These are phyloP conservation scores for Lichtheimia ramosa DNA, from an alignment of 371 early-diverging fungal species.

Conservation along the genomic window DNA sequence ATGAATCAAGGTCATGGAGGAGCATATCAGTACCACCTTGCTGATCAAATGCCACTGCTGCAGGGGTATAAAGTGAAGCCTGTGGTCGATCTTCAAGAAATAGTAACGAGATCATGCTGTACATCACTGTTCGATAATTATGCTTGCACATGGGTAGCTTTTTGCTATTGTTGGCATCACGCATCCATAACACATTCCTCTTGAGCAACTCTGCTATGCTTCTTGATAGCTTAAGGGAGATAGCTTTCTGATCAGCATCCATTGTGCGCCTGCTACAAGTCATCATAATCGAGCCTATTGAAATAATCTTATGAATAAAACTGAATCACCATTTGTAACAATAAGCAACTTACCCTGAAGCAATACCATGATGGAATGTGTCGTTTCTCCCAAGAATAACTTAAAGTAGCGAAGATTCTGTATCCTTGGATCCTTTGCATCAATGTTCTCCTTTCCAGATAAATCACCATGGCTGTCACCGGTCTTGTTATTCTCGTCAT, in stretches of 20 bases:
- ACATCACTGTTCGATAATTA: slow-evolving; percentile 55
- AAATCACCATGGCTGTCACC: not conserved
- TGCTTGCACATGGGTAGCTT: slow-evolving; percentile 44
- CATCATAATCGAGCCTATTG: slow-evolving; percentile 66
- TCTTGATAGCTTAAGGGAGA: slow-evolving; percentile 29
- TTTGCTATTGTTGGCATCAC: slow-evolving; percentile 20
- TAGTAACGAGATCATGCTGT: slow-evolving; percentile 46
- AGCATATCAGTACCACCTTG: slow-evolving; percentile 60
- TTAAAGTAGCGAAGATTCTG: slow-evolving; percentile 71
- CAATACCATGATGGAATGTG: slow-evolving; percentile 60
- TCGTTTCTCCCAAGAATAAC: slow-evolving; percentile 66
- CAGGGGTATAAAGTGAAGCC: slow-evolving; percentile 67
- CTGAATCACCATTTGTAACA: not conserved
- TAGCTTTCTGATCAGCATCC: slow-evolving; percentile 59
- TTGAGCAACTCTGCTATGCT: slow-evolving; percentile 47
- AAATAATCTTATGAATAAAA: not conserved
- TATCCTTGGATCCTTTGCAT: slow-evolving; percentile 59
- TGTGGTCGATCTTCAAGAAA: slow-evolving; percentile 62
- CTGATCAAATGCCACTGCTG: slow-evolving; percentile 69
- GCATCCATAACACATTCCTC: slow-evolving; percentile 50
- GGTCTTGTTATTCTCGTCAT: slow-evolving; percentile 25
- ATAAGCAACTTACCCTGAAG: slow-evolving; percentile 57
- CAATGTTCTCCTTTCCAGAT: slow-evolving; percentile 9
- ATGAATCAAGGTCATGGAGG: slow-evolving; percentile 50
- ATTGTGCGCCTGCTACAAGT: slow-evolving; percentile 50